Evolutionary conservation across 1,284 basidiomycete genomes (phyloP).

Genomic region (Sanghuangporus weigelae): DNA sequence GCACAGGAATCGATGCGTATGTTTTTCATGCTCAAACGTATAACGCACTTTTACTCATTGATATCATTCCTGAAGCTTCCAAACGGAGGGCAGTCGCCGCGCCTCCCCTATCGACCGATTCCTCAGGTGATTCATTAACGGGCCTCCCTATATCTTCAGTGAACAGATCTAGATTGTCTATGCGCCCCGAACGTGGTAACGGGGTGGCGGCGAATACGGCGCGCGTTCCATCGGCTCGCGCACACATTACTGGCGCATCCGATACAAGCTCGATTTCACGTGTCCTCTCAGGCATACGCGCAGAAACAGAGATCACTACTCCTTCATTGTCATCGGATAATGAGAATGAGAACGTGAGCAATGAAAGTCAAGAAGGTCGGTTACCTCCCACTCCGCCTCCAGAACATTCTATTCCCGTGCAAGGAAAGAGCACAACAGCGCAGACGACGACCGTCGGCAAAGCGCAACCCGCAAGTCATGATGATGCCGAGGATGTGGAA

Average conservation of each 20-base stretch:
- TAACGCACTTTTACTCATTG: background rate
- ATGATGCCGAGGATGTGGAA: background rate
- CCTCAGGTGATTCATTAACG: background rate
- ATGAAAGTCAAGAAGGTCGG: conserved; percentile 15
- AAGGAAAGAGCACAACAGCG: background rate
- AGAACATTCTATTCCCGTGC: background rate
- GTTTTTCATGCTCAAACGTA: background rate
- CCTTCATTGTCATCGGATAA: conserved; percentile 68
- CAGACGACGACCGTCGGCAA: background rate
- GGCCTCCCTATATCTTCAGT: background rate
- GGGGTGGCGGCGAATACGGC: background rate
- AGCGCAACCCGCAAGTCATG: background rate
- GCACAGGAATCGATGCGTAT: background rate
- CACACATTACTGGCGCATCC: background rate
- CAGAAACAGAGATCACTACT: conserved; percentile 36
- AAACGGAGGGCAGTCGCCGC: background rate
- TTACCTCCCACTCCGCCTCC: conserved; percentile 20
- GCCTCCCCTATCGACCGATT: background rate
- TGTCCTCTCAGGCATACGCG: conserved; percentile 3
- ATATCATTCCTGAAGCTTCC: background rate
- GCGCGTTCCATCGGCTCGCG: background rate
- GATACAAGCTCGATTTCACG: background rate
- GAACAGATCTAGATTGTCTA: background rate
- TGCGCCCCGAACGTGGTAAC: background rate
- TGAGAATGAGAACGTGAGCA: conserved; percentile 19